Conservation (phyloP, 139 green algal species). For the Ulvella scutata region DNA sequence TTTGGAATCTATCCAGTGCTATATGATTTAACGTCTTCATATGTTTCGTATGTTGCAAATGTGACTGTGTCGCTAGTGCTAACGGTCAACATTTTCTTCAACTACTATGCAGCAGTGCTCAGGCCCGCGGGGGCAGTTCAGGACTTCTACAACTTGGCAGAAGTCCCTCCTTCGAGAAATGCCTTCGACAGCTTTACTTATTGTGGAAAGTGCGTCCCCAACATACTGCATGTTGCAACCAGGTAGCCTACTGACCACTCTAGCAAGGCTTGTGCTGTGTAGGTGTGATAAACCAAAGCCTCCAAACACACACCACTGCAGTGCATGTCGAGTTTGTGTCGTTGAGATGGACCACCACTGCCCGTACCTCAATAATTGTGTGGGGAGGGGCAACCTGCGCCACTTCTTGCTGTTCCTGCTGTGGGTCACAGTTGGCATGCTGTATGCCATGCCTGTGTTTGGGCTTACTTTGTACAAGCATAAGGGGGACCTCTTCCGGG, state of each 20-base stretch:
- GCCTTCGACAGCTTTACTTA: conserved; percentile 9
- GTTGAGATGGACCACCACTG: conserved; percentile 38
- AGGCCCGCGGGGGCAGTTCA: conserved; percentile 8
- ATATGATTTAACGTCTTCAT: background rate
- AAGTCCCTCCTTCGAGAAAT: background rate
- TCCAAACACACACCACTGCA: conserved; percentile 26
- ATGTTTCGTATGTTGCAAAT: background rate
- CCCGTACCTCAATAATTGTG: conserved; percentile 24
- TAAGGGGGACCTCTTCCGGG: background rate
- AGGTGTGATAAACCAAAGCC: conserved; percentile 13
- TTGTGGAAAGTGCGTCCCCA: conserved; percentile 15
- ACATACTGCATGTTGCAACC: background rate
- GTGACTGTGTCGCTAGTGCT: conserved; percentile 5
- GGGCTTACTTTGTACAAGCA: background rate
- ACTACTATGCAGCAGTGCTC: conserved; percentile 15
- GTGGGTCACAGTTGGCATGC: conserved; percentile 2
- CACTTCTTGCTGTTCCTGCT: conserved; percentile 27
- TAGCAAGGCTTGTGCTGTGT: background rate
- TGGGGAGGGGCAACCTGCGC: conserved; percentile 25
- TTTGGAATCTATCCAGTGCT: background rate
- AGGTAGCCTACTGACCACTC: background rate
- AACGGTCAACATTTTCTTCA: conserved; percentile 8
- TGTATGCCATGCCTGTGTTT: conserved; percentile 8
- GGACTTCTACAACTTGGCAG: conserved; percentile 6
- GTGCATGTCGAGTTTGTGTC: conserved; percentile 23